phyloP scores from a whole-genome alignment of 2,329 filamentous ascomycete species.

The Colletotrichum melonis region DNA sequence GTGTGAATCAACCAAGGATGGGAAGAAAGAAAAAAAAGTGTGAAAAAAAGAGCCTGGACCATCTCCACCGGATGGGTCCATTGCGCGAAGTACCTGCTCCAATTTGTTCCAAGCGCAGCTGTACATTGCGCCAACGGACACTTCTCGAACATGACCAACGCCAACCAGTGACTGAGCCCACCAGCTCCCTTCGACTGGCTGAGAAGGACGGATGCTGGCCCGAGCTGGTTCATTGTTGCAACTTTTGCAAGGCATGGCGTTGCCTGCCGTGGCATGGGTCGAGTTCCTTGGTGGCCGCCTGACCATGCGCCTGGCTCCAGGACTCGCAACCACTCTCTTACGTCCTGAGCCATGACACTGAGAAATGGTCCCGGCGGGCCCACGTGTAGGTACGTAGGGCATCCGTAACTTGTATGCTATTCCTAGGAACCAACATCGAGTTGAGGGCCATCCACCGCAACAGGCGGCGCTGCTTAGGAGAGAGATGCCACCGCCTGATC shows the following conservation, averaged over 20 bases:
- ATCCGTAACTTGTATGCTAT: not conserved
- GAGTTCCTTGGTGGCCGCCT: not conserved
- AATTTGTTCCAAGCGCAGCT: not conserved
- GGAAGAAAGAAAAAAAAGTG: not conserved
- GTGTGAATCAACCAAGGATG: not conserved
- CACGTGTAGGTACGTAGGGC: slow-evolving; percentile 1
- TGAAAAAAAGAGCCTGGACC: slow-evolving; percentile 16
- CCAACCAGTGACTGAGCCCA: slow-evolving; percentile 5
- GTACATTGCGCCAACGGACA: slow-evolving; percentile 10
- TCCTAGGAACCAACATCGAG: not conserved
- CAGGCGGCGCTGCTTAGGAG: not conserved
- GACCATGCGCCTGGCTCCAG: slow-evolving; percentile 8
- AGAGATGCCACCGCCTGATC: not conserved
- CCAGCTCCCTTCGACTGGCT: not conserved
- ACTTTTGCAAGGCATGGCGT: slow-evolving; percentile 1
- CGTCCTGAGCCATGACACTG: not conserved
- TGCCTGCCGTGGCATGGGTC: not conserved
- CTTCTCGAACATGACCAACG: slow-evolving; percentile 7
- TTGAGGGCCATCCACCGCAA: not conserved
- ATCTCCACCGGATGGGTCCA: slow-evolving; percentile 18
- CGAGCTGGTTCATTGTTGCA: not conserved
- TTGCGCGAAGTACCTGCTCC: not conserved
- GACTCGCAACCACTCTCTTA: not conserved
- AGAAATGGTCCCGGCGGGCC: not conserved
- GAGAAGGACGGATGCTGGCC: slow-evolving; percentile 1